phyloP scores from a whole-genome alignment of 208 protist species.

The Porcisia deanei region DNA sequence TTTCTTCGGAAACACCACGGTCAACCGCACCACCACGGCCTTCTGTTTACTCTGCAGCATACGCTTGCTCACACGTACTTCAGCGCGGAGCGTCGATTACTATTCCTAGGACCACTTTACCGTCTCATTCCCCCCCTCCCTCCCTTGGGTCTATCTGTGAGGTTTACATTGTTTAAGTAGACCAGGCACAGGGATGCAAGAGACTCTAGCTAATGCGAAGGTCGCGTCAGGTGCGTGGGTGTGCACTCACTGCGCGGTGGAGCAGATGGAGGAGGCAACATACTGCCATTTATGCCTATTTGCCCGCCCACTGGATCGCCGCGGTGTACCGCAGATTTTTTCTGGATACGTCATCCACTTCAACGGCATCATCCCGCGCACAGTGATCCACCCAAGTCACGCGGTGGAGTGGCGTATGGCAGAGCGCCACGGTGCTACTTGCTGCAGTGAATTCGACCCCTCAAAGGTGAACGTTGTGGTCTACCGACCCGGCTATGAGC shows the following conservation, averaged over 20 bases:
- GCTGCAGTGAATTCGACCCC: conserved; percentile 64
- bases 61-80: neutral
- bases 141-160: neutral
- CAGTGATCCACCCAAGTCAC: conserved; percentile 81
- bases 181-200: neutral
- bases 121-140: neutral
- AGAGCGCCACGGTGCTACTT: conserved; percentile 83
- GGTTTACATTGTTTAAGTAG: neutral
- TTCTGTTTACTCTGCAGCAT: neutral
- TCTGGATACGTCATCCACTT: conserved; percentile 83
- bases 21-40: neutral
- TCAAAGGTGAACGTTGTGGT: conserved; percentile 64
- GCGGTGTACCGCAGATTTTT: conserved; percentile 86
- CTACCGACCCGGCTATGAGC: conserved; percentile 89
- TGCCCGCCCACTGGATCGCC: conserved; percentile 67
- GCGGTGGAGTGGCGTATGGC: conserved; percentile 91
- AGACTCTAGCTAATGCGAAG: neutral
- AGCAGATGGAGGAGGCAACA: conserved; percentile 41
- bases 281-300: conserved; percentile 77
- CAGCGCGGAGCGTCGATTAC: neutral
- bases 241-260: conserved; percentile 61
- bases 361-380: conserved; percentile 89
- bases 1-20: neutral
- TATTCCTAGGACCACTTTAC: neutral
- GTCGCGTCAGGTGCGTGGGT: conserved; percentile 34